Conservation (phyloP, 169 alveolate species). For the Neospora caninum region DNA sequence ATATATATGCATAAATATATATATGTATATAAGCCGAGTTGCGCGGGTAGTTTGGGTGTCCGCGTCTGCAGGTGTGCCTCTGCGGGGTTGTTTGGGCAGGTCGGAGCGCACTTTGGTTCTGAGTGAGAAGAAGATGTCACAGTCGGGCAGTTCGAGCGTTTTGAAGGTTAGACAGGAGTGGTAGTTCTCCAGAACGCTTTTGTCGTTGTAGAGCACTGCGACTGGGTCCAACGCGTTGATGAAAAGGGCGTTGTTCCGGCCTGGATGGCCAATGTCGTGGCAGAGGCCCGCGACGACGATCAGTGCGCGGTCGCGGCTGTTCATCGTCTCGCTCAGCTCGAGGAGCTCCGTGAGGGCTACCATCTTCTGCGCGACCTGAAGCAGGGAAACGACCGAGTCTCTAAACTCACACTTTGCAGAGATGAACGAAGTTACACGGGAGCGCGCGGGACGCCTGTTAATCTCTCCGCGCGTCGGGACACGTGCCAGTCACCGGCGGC, state of each 20-base stretch:
- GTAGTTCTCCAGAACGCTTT: constrained; percentile 90
- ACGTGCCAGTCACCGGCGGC: no score
- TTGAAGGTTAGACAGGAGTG: constrained; percentile 90
- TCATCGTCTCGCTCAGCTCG: neutral
- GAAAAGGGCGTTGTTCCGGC: constrained; percentile 85
- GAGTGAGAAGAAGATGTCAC: constrained; percentile 19
- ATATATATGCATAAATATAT: no score
- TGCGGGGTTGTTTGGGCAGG: no score
- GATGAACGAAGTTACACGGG: no score
- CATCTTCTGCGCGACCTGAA: constrained; percentile 48
- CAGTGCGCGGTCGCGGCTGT: constrained; percentile 23
- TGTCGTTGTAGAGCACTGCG: constrained; percentile 90
- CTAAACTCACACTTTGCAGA: neutral
- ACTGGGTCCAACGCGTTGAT: constrained; percentile 84
- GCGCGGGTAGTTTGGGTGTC: no score
- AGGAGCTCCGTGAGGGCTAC: neutral
- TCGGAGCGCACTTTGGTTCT: neutral
- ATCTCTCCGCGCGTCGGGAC: no score
- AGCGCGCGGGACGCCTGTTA: no score
- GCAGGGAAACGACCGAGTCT: neutral
- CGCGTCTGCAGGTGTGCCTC: no score
- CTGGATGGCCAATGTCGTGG: constrained; percentile 94
- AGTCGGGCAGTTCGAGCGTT: constrained; percentile 74
- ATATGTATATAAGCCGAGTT: no score
- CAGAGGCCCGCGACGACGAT: constrained; percentile 77